Evolutionary conservation across 2,329 filamentous ascomycete genomes (phyloP).

Genomic region (Clonostachys sp.): DNA sequence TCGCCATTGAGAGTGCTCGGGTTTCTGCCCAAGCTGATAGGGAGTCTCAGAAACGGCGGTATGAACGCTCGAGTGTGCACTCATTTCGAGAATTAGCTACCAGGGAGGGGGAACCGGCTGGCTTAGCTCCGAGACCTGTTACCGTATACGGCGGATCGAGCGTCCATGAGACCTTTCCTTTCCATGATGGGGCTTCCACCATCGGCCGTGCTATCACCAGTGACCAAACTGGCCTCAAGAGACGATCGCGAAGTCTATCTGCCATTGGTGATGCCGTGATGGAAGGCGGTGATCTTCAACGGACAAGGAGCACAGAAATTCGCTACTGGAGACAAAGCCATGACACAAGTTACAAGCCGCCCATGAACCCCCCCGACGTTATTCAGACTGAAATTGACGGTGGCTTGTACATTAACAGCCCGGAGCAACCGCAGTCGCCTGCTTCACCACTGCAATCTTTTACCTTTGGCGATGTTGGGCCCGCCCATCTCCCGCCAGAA

Average conservation of each 20-base stretch:
- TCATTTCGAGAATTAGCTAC: slow-evolving; percentile 8
- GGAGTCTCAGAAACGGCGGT: slow-evolving; percentile 23
- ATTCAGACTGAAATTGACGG: too few species aligned
- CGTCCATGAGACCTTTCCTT: slow-evolving; percentile 14
- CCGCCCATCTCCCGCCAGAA: slow-evolving; percentile 39
- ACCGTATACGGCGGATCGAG: slow-evolving; percentile 51
- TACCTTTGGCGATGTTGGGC: slow-evolving; percentile 43
- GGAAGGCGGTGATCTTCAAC: slow-evolving; percentile 19
- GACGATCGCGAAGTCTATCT: slow-evolving; percentile 56
- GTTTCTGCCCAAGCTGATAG: slow-evolving; percentile 46
- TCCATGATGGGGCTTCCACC: not conserved
- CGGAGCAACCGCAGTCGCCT: not conserved
- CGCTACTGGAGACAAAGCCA: slow-evolving; percentile 61
- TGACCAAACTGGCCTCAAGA: slow-evolving; percentile 40
- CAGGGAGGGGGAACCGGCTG: slow-evolving; percentile 38
- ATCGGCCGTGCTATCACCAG: slow-evolving; percentile 60
- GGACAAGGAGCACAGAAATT: slow-evolving; percentile 59
- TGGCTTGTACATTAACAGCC: slow-evolving; percentile 21
- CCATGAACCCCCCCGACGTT: slow-evolving; percentile 8
- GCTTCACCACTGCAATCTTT: slow-evolving; percentile 43
- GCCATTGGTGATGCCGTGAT: slow-evolving; percentile 39
- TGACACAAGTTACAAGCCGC: slow-evolving; percentile 44
- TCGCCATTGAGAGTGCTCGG: slow-evolving; percentile 46
- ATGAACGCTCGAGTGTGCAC: slow-evolving; percentile 9
- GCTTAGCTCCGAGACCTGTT: slow-evolving; percentile 57